Base-by-base conservation (phyloP, 345 rosid species). In the Aquilaria yunnanensis region DNA sequence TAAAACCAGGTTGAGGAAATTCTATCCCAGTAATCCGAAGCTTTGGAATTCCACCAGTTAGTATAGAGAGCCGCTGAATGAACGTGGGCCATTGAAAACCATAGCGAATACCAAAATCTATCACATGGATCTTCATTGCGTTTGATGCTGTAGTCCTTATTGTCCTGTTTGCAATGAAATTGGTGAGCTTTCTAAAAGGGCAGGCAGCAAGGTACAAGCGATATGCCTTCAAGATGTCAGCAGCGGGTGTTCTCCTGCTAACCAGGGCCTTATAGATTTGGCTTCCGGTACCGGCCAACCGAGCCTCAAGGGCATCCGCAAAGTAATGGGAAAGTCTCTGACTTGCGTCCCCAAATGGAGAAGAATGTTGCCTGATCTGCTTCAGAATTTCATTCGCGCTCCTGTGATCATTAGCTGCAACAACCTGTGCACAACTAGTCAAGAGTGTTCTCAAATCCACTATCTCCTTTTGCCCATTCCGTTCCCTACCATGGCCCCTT, bases 21-120 rank as follows among this genome's bases (percentile, higher is more conserved):
- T 84, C 89, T 53, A 81, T 77, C 23, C 84, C 89, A 0, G 86
- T 84, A 45, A 84, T 70, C 32, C 81, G 80, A 51, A 84, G 68
- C 63, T 75, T 81, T 2, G 84, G 76, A 4, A 77, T 74, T 9
- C 89, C 84, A 6, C 67, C 60, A 0, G 56, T 12, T 29, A 70
- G 59, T 14, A 29, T 51, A 1, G 83, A 68, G 47, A 83, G 78
- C 14, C 54, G 60, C 50, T 81, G 77, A 55, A 81, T 84, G 43
- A 84, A 75, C 59, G 61, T 33, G 10, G 85, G 85, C 85, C 85
- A 83, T 16, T 83, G 84, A 61, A 75, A 81, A 33, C 86, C 86
- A 47, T 76, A 73, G 16, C 54, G 51, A 48, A 84, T 77, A 13
- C 89, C 86, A 9, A 83, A 83, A 64, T 83, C 85, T 48, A 83